Conservation (phyloP, 257 asterid genomes). For the Asclepias syriaca region DNA sequence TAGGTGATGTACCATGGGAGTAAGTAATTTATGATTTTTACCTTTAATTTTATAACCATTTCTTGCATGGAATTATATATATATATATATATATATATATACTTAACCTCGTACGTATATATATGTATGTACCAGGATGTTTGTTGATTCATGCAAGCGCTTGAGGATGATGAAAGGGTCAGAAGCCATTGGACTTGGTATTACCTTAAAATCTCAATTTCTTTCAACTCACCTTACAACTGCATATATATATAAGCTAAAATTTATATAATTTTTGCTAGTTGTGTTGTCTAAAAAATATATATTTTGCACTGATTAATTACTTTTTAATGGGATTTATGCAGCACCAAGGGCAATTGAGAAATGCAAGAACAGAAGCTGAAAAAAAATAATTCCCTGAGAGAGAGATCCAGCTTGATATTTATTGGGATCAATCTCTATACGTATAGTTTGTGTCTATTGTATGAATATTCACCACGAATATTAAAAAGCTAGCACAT, state of each 20-base stretch:
- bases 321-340: not conserved
- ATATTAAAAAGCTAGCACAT: no score
- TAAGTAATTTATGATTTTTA: not conserved
- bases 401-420: not conserved
- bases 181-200: conserved; percentile 82
- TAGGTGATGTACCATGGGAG: conserved; percentile 13
- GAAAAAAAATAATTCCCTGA: not conserved
- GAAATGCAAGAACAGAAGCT: conserved; percentile 51
- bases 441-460: not conserved
- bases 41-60: not conserved
- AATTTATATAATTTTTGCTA: no score
- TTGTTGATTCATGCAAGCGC: conserved; percentile 62
- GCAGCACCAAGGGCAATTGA: conserved; percentile 59
- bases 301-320: conserved; percentile 2
- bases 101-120: no score
- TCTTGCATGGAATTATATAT: not conserved
- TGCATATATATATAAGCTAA: no score
- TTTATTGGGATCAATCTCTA: not conserved
- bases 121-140: conserved; percentile 43
- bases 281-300: not conserved
- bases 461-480: not conserved
- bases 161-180: conserved; percentile 77
- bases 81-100: no score
- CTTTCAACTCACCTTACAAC: no score
- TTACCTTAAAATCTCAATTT: no score